Percentiles rank a stretch among this genome's conserved stretches.
These are phyloP conservation scores for Hemisphaericaspora subhashii DNA, from an alignment of 1,139 yeast species.

Conservation along the genomic window DNA sequence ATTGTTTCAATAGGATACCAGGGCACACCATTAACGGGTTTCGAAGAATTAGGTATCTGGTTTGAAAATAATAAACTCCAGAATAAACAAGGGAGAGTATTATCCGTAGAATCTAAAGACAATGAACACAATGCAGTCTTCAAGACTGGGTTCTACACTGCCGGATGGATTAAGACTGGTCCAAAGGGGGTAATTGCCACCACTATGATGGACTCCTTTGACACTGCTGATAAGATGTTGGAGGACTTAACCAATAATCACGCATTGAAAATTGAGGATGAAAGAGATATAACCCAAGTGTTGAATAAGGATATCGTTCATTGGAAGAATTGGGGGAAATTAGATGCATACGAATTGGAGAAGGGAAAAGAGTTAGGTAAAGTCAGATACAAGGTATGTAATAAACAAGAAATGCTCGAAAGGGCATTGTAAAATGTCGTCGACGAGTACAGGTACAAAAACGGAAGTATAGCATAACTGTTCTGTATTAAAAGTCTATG, in stretches of 20 bases:
- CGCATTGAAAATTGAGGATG: constrained; percentile 19
- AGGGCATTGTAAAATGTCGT: constrained; percentile 21
- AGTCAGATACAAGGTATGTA: constrained; percentile 56
- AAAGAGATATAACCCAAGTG: constrained; percentile 17
- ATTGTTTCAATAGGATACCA: constrained; percentile 84
- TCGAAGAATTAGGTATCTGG: constrained; percentile 50
- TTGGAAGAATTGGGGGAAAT: constrained; percentile 75
- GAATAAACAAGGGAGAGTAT: constrained; percentile 61
- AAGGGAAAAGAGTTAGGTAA: constrained; percentile 52
- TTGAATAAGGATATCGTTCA: constrained; percentile 34
- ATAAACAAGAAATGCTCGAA: constrained; percentile 50
- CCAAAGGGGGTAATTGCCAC: constrained; percentile 90
- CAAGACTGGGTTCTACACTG: constrained; percentile 63
- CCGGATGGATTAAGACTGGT: constrained; percentile 93
- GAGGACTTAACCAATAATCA: constrained; percentile 48
- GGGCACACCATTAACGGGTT: constrained; percentile 63
- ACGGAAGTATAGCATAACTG: too few relatives aligned
- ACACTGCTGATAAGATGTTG: constrained; percentile 66
- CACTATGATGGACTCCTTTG: constrained; percentile 84
- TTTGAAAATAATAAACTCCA: constrained; percentile 65
- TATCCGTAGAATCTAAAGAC: constrained; percentile 26
- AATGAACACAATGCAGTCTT: constrained; percentile 22
- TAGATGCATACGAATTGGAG: constrained; percentile 54
- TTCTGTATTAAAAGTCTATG: too few relatives aligned
- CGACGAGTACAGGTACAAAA: background rate